Base-by-base conservation (phyloP, 2,329 filamentous ascomycete species). In the Botrytis aclada region DNA sequence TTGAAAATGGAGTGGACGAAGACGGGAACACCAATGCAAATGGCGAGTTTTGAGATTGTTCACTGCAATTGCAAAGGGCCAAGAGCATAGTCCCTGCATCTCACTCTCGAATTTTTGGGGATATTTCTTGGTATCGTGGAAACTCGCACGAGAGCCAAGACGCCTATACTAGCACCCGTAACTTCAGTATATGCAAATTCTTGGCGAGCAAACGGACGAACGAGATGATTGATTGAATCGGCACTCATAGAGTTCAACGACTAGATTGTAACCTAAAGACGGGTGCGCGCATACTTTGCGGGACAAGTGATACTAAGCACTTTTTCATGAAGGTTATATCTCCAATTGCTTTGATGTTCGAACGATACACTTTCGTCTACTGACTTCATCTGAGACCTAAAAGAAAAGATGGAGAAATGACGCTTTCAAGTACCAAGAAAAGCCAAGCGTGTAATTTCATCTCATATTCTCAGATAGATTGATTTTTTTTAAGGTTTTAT, bases 401-500 rank as follows among this genome's bases (percentile, higher is more conserved):
- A n/a, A 39, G n/a, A 34, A 64, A 25, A 39, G 61, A 65, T 25
- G 45, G 61, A 37, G 61, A 63, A 56, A 51, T 70, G 58, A n/a
- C 29, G 32, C 25, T 45, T 51, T 41, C 61, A n/a, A 22, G 54
- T 34, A 43, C 60, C 69, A 71, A 56, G 69, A 54, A 56, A 47
- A 22, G 7, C 43, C 20, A 66, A 29, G 60, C 45, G 61, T 29
- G 45, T n/a, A 34, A 25, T 51, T 62, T 51, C 56, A 39, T 39
- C 32, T 62, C 51, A 47, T 65, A 34, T 51, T n/a, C 47, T 60
- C 66, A 56, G 61, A 69, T 69, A 69, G 45, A 47, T 69, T 37
- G 45, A 29, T 14, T 62, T 20, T 47, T 37, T 61, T 12, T 22
- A 14, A 20, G 61, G 4, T 34, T 62, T 39, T 34, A 18, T 45